Conservation (phyloP, 192 early-diverging fungal genomes). For the Backusella morwellensis region DNA sequence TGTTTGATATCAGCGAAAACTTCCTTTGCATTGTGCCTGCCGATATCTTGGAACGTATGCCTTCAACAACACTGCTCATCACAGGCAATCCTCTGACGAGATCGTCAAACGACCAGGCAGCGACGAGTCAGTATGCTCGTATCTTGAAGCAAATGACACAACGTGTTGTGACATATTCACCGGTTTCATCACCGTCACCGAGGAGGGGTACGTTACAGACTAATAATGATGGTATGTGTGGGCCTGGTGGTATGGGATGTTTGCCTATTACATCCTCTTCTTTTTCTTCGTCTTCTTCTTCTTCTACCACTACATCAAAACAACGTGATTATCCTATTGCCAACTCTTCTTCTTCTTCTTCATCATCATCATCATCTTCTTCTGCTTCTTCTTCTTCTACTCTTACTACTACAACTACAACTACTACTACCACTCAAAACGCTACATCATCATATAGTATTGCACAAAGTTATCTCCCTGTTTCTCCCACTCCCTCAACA, state of each 20-base stretch:
- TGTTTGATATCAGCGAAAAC: slow-evolving; percentile 37
- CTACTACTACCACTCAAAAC: no score
- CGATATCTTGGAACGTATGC: slow-evolving; percentile 34
- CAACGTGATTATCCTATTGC: not conserved
- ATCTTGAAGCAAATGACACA: slow-evolving; percentile 30
- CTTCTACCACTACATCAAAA: not conserved
- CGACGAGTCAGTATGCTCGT: slow-evolving; percentile 10
- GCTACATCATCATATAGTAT: no score
- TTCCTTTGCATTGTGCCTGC: slow-evolving; percentile 35
- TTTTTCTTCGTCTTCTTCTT: not conserved
- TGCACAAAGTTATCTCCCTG: no score
- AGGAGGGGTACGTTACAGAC: not conserved
- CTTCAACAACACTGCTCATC: slow-evolving; percentile 44
- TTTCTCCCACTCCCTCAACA: not conserved
- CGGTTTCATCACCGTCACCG: not conserved
- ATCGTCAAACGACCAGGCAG: not conserved
- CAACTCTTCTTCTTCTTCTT: no score
- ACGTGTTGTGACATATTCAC: slow-evolving; percentile 18
- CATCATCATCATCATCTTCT: not conserved
- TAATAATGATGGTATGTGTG: slow-evolving; percentile 12
- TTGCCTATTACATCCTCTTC: not conserved
- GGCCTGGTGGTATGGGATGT: slow-evolving; percentile 28
- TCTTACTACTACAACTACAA: not conserved
- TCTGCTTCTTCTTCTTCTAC: not conserved
- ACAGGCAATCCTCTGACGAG: slow-evolving; percentile 53